Base-by-base conservation (phyloP, 371 early-diverging fungal species). In the Lichtheimia ramosa region DNA sequence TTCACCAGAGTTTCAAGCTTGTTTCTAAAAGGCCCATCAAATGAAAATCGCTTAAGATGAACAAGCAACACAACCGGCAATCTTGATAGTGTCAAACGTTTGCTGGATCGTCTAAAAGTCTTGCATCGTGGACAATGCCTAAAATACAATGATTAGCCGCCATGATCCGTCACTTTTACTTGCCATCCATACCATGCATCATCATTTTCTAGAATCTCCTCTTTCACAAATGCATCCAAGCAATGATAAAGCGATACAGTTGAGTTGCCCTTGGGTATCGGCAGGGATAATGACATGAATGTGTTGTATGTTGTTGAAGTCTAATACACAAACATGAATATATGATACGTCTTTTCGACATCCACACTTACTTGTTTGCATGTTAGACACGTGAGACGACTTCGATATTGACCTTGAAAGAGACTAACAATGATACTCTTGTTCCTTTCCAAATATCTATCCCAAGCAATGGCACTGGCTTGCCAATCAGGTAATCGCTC, bases 1-100 rank as follows among this genome's bases (percentile, higher is more conserved):
- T 91, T 79, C 0, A 97, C 96, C 65, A 85, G 72, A 0, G 91
- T 91, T 52, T 95, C 95, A 43, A 98, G 68, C 68, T 97, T 97
- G 70, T 96, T 88, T 48, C 91, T 84, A 69, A 97, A 97, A 6
- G 92, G 95, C 0, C 98, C 98, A 55, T 93, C 85, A 56, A 79
- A 92, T n/a, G 90, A 92, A 60, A 97, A 98, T 18, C 98, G 84
- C 68, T 97, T 97, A 63, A 98, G 64, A 59, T 97, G 96, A 43
- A 98, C 86, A 41, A 97, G 64, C 16, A 98, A 68, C 7, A 98
- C 89, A 56, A 89, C 83, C 0, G 99, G 99, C 21, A 97, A 74
- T 34, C 86, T 79, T 3, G 93, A 86, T 5, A 98, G 73, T 7
- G 87, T 83, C 54, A 96, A 61, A 14, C 77, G 75, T 66, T 98